Base-by-base conservation (phyloP, 73 alveolate genomes). In the Paramecium sexaurelia region DNA sequence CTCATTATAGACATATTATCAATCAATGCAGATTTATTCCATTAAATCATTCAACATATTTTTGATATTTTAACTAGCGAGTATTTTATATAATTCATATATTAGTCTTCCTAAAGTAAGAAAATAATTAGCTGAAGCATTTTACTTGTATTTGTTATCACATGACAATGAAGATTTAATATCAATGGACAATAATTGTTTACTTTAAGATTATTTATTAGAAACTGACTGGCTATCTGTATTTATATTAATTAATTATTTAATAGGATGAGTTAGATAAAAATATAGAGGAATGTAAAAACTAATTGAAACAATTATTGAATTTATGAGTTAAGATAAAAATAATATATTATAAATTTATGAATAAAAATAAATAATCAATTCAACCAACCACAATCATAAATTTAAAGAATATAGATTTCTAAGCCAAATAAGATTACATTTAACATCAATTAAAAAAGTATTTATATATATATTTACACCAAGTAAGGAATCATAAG, bases 141-240 rank as follows among this genome's bases (percentile, higher is more conserved):
- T 71, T 13, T 71, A 71, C 29, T 40, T 71, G 13, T 71, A 71
- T 19, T 36, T 71, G 33, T 15, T 71, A 40, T 35, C 86, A 7
- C 55, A 15, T 32, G 86, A 71, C 35, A 71, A 71, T 71, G 86
- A 71, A 36, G 86, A 71, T 0, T 71, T 33, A 19, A 29, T 71
- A 27, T 71, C 86, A 11, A 71, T 36, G 29, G 66, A 71, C 56
- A 71, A 71, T 15, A 33, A 71, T 71, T 71, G 57, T 15, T 32
- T 35, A n/a, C 10, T 71, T 11, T 71, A 71, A n/a, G 86, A 71
- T 40, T 71, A 33, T 17, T 10, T 71, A 35, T 37, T 71, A 20
- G 61, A 71, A 71, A 71, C 66, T 4, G 86, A 71, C 35, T 71
- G 86, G 86, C 86, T 71, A 71, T 71, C 86, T 32, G 86, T 71